Base-by-base conservation (phyloP, 768 basidiomycete genomes). In the Tylopilus felleus region DNA sequence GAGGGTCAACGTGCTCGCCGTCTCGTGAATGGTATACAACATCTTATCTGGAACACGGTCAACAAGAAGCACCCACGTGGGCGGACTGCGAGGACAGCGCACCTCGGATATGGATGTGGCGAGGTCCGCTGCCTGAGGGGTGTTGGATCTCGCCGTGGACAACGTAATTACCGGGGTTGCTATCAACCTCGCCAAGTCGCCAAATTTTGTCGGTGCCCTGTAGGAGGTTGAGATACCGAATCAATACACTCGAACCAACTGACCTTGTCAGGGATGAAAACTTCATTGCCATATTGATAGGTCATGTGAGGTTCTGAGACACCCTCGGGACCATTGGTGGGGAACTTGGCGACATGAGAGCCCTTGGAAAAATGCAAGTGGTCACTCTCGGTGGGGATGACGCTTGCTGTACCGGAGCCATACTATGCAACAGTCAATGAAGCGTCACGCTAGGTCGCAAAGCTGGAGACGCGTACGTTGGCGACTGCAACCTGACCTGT, bases 141-240 rank as follows among this genome's bases (percentile, higher is more conserved):
- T 83, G 82, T 40, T 76, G 73, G 44, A 89, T 86, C 35, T 75
- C 73, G 1, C 86, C 85, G 46, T 82, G 80, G 42, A 88, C 79
- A 36, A 62, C 68, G 69, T 75, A 88, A 3, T 72, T 63, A 0
- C 79, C 78, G 0, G 78, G 66, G 8, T 67, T 57, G 0, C 72
- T 71, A 46, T 77, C 66, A 2, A 55, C 54, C 42, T 76, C 70
- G 39, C 73, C 75, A 3, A 88, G 72, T 36, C 87, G 74, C 85
- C 86, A 90, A 51, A 88, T 80, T 53, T 75, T 84, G 68, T 89
- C 86, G 1, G 68, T 79, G 25, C 87, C 86, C 85, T 86, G 51
- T 21, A 41, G 8, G 13, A 19, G 22, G 47, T 31, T 51, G 35
- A 52, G 45, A 23, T 8, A 5, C 29, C 17, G 44, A 29, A 50